These are phyloP conservation scores for Orbilia brochopaga DNA, from an alignment of 2,329 filamentous ascomycete genomes.

Conservation along the genomic window DNA sequence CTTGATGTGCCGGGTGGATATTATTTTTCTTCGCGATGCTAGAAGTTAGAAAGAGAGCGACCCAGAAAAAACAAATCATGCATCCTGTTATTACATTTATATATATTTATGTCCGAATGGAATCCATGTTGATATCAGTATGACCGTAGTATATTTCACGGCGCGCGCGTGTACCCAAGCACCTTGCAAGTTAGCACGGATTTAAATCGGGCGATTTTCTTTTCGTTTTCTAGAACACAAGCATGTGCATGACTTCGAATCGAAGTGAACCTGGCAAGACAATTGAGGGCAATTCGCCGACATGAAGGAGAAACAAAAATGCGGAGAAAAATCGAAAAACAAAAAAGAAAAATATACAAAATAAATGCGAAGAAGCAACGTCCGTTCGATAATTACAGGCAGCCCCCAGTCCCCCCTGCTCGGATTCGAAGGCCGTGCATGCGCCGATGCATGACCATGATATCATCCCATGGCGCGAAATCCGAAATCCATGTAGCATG, in stretches of 20 bases:
- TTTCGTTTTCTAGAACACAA: background rate
- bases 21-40: constrained; percentile 6
- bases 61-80: background rate
- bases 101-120: background rate
- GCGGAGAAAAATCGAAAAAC: background rate
- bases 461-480: constrained; percentile 11
- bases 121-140: background rate
- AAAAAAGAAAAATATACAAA: background rate
- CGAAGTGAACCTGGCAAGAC: background rate
- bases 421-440: background rate
- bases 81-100: background rate
- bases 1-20: background rate
- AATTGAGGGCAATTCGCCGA: constrained; percentile 19
- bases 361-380: background rate
- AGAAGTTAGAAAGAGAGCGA: constrained; percentile 1
- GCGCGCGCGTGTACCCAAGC: background rate
- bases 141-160: background rate
- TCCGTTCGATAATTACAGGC: background rate
- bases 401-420: background rate
- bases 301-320: background rate
- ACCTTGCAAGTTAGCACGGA: constrained; percentile 14
- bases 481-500: constrained; percentile 7
- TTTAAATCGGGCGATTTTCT: constrained; percentile 15
- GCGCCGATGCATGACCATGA: background rate
- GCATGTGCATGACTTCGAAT: background rate